Percentiles rank a stretch among this genome's conserved stretches.
phyloP scores from a whole-genome alignment of 306 rosid species.

The Parietaria judaica region DNA sequence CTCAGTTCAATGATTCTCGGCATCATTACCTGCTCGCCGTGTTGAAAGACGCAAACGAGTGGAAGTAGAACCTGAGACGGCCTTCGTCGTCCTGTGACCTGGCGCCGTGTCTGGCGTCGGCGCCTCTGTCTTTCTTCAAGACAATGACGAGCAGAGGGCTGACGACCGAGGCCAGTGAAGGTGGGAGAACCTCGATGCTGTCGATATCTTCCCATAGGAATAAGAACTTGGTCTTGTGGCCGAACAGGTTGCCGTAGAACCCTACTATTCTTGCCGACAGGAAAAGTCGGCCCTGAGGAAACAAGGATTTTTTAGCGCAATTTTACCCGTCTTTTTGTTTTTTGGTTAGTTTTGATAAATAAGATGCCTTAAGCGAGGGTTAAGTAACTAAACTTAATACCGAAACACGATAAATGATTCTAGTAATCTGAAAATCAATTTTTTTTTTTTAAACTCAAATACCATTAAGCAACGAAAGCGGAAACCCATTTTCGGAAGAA shows the following conservation, averaged over 20 bases:
- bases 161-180: conserved; percentile 65
- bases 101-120: conserved; percentile 78
- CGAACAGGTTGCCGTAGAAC: conserved; percentile 66
- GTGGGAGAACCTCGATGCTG: conserved; percentile 58
- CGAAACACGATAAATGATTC: too few species aligned
- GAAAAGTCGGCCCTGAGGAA: conserved; percentile 66
- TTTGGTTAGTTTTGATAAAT: too few species aligned
- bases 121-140: conserved; percentile 57
- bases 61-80: conserved; percentile 76
- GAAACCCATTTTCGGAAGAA: too few species aligned
- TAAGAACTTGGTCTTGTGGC: conserved; percentile 84
- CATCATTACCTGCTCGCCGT: conserved; percentile 56
- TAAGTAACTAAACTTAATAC: too few species aligned
- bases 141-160: conserved; percentile 65
- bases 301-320: background rate
- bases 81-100: conserved; percentile 83
- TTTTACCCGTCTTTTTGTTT: too few species aligned
- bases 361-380: too few species aligned
- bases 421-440: too few species aligned
- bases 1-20: background rate
- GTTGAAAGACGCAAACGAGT: conserved; percentile 68
- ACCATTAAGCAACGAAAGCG: too few species aligned
- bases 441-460: too few species aligned
- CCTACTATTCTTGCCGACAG: conserved; percentile 83
- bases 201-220: conserved; percentile 95